Evolutionary conservation across 164 flowering plant species (phyloP).

Genomic region (Buxus sempervirens): DNA sequence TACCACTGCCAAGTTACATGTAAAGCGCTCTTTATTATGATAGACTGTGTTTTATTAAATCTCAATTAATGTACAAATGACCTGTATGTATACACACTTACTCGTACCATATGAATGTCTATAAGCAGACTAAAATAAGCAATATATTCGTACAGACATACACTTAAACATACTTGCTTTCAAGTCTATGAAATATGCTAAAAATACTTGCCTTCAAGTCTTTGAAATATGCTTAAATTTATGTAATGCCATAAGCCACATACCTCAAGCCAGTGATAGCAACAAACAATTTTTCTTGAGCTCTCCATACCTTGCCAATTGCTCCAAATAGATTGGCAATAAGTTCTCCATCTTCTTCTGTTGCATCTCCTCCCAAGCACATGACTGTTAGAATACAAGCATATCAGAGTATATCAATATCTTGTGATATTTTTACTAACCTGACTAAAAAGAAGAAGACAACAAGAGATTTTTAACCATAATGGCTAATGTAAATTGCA

Average conservation of each 20-base stretch:
- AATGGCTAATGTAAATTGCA: no score
- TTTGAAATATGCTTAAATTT: not conserved
- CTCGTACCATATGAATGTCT: no score
- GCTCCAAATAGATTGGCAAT: conserved; percentile 68
- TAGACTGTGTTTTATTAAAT: not conserved
- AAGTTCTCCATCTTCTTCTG: conserved; percentile 71
- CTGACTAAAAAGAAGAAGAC: not conserved
- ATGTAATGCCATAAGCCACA: conserved; percentile 1
- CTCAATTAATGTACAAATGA: no score
- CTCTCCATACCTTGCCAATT: conserved; percentile 85
- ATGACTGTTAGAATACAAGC: conserved; percentile 45
- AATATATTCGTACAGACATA: no score
- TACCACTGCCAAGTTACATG: conserved; percentile 56
- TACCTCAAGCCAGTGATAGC: conserved; percentile 95
- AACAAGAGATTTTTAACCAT: no score
- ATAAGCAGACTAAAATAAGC: no score
- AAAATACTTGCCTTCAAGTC: no score
- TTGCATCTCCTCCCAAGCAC: conserved; percentile 70
- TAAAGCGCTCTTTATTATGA: not conserved
- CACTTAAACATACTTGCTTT: no score
- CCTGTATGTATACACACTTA: no score
- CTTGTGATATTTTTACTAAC: not conserved
- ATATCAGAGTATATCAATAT: not conserved
- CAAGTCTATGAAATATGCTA: no score
- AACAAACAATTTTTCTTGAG: conserved; percentile 86